Conservation (phyloP, 441 rosid genomes). For the Mallotus repandus region DNA sequence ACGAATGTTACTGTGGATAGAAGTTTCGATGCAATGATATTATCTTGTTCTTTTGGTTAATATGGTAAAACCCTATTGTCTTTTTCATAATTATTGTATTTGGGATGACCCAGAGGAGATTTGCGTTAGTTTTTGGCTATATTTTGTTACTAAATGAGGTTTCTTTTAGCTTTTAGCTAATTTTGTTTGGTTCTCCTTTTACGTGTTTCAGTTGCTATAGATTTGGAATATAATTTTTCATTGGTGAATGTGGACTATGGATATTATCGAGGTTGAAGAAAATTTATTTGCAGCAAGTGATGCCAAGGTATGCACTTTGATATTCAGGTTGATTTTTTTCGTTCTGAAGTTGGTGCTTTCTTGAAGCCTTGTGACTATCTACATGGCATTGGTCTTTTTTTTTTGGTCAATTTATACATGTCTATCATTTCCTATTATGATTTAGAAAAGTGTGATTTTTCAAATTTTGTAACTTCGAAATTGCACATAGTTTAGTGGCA, state of each 20-base stretch:
- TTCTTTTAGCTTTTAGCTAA: conserved; percentile 20
- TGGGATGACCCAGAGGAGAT: not conserved
- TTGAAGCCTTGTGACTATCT: not conserved
- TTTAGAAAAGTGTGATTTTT: not conserved
- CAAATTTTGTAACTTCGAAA: not conserved
- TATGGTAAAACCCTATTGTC: conserved; percentile 1
- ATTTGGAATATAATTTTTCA: conserved; percentile 27
- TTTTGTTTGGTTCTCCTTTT: conserved; percentile 14
- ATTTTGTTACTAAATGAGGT: not conserved
- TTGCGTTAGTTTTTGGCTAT: conserved; percentile 18
- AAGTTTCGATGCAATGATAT: not conserved
- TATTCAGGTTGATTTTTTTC: conserved; percentile 2
- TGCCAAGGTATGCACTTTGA: conserved; percentile 73
- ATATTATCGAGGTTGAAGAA: conserved; percentile 82
- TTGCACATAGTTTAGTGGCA: not conserved
- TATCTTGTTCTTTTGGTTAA: conserved; percentile 2
- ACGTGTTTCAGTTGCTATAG: conserved; percentile 40
- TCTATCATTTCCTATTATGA: not conserved
- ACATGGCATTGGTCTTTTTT: too few relatives aligned
- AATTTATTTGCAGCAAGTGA: conserved; percentile 85
- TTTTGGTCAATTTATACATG: not conserved
- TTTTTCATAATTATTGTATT: not conserved
- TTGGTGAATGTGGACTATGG: conserved; percentile 60
- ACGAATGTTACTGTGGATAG: conserved; percentile 7
- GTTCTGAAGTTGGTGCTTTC: conserved; percentile 13